Percentiles rank a stretch among this genome's conserved stretches.
These are phyloP conservation scores for Punctularia strigosozonata DNA, from an alignment of 768 basidiomycete species.

Conservation along the genomic window DNA sequence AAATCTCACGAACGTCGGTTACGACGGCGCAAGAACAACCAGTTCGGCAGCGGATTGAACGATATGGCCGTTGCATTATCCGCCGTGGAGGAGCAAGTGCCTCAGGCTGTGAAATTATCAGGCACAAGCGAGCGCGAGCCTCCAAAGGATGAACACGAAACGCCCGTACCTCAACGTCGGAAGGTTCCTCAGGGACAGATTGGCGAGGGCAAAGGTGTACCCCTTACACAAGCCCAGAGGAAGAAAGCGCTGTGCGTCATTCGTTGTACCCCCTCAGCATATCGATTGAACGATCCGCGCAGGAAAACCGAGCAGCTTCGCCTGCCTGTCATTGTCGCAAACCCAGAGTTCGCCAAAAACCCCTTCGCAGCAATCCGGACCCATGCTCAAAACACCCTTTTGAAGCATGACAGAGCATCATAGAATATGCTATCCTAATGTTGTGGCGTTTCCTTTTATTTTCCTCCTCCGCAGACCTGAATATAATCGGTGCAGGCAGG, in stretches of 20 bases:
- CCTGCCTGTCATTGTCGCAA: conserved; percentile 57
- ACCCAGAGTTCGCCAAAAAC: conserved; percentile 50
- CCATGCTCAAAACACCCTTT: conserved; percentile 68
- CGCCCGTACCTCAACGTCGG: too few species aligned
- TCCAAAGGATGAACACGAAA: conserved; percentile 9
- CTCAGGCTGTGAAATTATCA: conserved; percentile 10
- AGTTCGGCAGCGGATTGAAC: conserved; percentile 21
- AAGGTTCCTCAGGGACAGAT: conserved; percentile 39
- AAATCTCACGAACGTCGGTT: conserved; percentile 61
- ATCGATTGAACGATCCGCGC: conserved; percentile 5
- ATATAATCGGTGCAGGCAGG: too few species aligned
- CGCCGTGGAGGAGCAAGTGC: conserved; percentile 31
- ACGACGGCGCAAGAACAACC: conserved; percentile 50
- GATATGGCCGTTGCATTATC: conserved; percentile 38
- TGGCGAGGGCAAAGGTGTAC: conserved; percentile 47
- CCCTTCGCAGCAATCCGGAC: conserved; percentile 73
- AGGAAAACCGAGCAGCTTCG: conserved; percentile 60
- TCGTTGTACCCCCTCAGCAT: conserved; percentile 2
- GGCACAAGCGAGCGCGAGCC: conserved; percentile 2
- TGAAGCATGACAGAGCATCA: conserved; percentile 49
- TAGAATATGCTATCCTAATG: too few species aligned
- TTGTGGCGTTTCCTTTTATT: too few species aligned
- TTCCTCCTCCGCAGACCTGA: too few species aligned
- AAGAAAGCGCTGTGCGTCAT: conserved; percentile 51
- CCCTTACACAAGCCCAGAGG: conserved; percentile 54